Conservation (phyloP, 140 eudicot species). For the Bidens hawaiensis region DNA sequence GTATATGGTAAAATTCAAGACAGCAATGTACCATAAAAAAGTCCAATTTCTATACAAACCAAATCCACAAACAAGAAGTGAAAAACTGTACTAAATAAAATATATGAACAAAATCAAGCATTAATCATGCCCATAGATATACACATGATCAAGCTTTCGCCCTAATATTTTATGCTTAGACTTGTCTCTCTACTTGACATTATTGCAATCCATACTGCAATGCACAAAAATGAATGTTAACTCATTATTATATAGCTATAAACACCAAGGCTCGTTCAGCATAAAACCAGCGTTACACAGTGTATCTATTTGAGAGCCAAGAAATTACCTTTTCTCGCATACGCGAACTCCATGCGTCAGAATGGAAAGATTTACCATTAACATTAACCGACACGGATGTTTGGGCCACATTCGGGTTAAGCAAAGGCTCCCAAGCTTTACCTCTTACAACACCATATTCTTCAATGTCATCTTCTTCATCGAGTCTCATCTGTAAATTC, state of each 20-base stretch:
- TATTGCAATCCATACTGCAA: constrained; percentile 27
- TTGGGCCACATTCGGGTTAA: constrained; percentile 35
- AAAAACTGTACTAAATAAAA: constrained; percentile 2
- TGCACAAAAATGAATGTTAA: neutral
- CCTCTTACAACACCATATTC: constrained; percentile 31
- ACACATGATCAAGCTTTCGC: constrained; percentile 3
- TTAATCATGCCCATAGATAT: neutral
- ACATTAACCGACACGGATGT: constrained; percentile 35
- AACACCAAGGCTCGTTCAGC: neutral
- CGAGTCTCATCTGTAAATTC: constrained; percentile 19
- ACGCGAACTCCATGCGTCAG: constrained; percentile 55
- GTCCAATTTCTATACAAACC: neutral
- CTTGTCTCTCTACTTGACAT: constrained; percentile 16
- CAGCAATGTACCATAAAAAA: neutral
- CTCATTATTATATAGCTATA: neutral
- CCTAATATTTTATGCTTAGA: neutral
- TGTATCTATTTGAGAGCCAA: neutral
- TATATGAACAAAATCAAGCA: constrained; percentile 1
- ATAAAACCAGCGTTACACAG: neutral
- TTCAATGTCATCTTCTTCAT: constrained; percentile 43
- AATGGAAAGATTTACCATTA: constrained; percentile 35
- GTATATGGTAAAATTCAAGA: neutral
- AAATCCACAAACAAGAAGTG: constrained; percentile 6
- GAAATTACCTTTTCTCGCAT: constrained; percentile 64
- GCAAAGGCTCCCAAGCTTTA: constrained; percentile 49